Conservation (phyloP, 108 stramenopile species). For the Nannochloropsis gaditana region DNA sequence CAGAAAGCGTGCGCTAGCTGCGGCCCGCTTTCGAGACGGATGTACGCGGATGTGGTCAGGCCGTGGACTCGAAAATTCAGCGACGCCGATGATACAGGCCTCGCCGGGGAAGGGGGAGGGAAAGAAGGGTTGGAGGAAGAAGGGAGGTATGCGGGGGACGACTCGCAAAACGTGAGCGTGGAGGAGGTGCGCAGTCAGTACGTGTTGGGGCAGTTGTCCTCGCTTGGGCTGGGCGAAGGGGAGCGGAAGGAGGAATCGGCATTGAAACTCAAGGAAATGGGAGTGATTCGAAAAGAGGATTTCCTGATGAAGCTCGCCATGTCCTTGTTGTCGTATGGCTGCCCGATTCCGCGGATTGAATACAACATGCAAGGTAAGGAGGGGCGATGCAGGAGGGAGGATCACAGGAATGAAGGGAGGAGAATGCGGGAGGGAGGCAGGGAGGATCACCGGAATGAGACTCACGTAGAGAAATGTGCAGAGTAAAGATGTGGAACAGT, state of each 20-base stretch:
- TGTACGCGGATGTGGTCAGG: not conserved
- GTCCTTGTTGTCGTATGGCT: not conserved
- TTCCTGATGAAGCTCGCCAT: not conserved
- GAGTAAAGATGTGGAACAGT: not conserved
- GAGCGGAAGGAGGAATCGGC: not conserved
- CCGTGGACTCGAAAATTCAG: slow-evolving; percentile 2
- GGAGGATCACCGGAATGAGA: not conserved
- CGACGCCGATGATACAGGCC: not conserved
- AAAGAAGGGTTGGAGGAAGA: not conserved
- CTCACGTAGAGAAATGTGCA: not conserved
- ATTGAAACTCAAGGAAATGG: not conserved
- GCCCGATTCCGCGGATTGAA: not conserved
- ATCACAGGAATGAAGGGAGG: not conserved
- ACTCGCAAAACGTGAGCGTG: not conserved
- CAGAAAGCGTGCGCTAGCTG: not conserved
- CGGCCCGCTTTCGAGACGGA: not conserved
- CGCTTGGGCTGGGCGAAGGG: not conserved
- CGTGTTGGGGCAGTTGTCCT: not conserved
- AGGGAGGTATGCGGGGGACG: not conserved
- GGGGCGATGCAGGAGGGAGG: not conserved
- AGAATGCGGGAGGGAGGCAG: not conserved
- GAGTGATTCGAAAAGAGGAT: slow-evolving; percentile 3
- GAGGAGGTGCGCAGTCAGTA: not conserved
- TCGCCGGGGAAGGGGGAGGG: not conserved
- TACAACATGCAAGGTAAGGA: not conserved